phyloP scores from a whole-genome alignment of 2,329 filamentous ascomycete genomes.

The Fusarium bactridioides region DNA sequence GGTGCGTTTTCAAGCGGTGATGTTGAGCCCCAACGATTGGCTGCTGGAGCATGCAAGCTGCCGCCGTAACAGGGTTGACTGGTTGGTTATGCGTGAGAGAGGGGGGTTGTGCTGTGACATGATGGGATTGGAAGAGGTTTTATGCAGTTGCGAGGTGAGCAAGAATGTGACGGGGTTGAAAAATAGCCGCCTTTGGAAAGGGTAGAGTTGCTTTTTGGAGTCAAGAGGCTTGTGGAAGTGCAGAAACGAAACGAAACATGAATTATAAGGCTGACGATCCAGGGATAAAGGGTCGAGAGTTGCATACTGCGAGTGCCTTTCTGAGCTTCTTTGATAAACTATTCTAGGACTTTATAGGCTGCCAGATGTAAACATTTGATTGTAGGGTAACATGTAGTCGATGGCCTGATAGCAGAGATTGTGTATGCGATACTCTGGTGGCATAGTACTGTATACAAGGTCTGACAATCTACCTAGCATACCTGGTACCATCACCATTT shows the following conservation, averaged over 20 bases:
- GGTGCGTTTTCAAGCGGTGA: constrained; percentile 9
- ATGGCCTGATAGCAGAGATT: neutral
- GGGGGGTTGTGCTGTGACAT: constrained; percentile 11
- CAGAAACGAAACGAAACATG: neutral
- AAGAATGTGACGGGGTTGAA: neutral
- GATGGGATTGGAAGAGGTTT: constrained; percentile 22
- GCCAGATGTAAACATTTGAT: neutral
- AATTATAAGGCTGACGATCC: constrained; percentile 28
- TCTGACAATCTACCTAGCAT: neutral
- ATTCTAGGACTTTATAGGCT: neutral
- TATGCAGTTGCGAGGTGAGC: neutral
- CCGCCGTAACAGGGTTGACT: constrained; percentile 9
- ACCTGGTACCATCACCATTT: neutral
- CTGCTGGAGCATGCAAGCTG: constrained; percentile 16
- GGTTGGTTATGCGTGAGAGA: constrained; percentile 13
- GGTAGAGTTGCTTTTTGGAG: neutral
- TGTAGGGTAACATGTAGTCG: constrained; percentile 6
- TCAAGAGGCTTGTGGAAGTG: constrained; percentile 1
- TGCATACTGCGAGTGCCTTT: constrained; percentile 5
- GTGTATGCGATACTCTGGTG: neutral
- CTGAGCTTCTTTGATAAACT: neutral
- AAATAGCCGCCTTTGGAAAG: constrained; percentile 1
- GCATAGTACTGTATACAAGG: neutral
- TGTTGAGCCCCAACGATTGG: constrained; percentile 27
- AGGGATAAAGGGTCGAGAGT: constrained; percentile 17